Evolutionary conservation across 306 rosid species (phyloP), one percentile per base, ranked within the genome.

Genomic region (Lathyrus tuberosus): DNA sequence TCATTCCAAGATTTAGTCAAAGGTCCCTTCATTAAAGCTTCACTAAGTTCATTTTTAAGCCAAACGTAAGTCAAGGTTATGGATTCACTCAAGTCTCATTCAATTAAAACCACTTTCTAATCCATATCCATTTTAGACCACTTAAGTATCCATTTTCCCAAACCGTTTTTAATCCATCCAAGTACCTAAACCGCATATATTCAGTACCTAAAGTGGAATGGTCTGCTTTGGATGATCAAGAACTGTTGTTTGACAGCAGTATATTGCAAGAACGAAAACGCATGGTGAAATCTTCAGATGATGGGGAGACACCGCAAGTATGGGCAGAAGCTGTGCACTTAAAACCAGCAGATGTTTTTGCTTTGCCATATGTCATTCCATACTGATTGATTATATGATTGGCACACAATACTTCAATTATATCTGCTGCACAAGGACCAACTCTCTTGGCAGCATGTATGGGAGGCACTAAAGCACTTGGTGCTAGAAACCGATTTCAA

Each of bases 311-410:
- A 38, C 84, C 64, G 4, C 84, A 78, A 57, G 96, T 91, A 28
- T 94, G 98, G 98, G 91, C 94, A n/a, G 95, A 90, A 77, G 91
- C 79, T 73, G 72, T 84, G 83, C 89, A 78, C 73, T 65, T 94
- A 67, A 95, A 84, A 77, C 69, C 81, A 0, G 86, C 85, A 57
- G 92, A 88, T 69, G 64, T 88, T 52, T 80, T 66, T 58, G 96
- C 96, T 69, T 81, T 91, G 73, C 99, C 99, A 0, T 94, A 90
- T 72, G 99, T 94, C 49, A 71, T 94, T 78, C 99, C 97, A 8
- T 88, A 91, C 78, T 91, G 84, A 94, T 71, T 60, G 47, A 42
- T 69, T 75, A 30, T 69, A 57, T 63, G 10, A 69, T 70, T 46
- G 69, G 80, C 85, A 70, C 64, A 41, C 47, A 37, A 75, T 72